Conservation (phyloP, 75 land plant genomes). For the Cunninghamia lanceolata region DNA sequence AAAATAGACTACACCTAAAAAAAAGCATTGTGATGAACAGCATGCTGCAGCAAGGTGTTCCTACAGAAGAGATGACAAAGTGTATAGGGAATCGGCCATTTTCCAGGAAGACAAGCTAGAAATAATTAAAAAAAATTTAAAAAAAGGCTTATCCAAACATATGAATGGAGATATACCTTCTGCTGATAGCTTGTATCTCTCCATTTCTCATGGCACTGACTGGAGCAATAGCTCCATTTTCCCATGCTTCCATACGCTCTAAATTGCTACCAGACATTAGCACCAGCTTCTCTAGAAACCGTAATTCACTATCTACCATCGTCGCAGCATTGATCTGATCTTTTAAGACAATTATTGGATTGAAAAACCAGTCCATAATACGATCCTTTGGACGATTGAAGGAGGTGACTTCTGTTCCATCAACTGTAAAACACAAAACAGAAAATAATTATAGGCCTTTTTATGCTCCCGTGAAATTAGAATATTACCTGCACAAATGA, state of each 20-base stretch:
- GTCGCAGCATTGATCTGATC: conserved; percentile 62
- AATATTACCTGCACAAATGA: neutral
- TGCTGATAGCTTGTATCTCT: conserved; percentile 72
- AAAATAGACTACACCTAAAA: neutral
- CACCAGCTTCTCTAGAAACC: conserved; percentile 50
- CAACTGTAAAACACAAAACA: conserved; percentile 20
- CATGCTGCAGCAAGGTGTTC: neutral
- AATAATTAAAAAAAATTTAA: neutral
- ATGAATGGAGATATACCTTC: conserved; percentile 53
- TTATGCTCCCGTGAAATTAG: neutral
- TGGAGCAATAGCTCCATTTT: conserved; percentile 64
- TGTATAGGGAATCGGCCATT: neutral
- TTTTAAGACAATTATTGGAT: conserved; percentile 69
- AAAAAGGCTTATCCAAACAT: neutral
- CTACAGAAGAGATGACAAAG: neutral
- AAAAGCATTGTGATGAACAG: neutral
- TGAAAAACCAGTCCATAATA: conserved; percentile 73
- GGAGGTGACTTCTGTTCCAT: conserved; percentile 56
- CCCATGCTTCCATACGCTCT: conserved; percentile 52
- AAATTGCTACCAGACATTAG: conserved; percentile 37
- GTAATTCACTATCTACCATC: conserved; percentile 53
- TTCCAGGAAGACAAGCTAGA: neutral
- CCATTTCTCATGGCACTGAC: conserved; percentile 61
- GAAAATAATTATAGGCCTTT: neutral
- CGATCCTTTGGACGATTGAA: conserved; percentile 62